Evolutionary conservation across 192 early-diverging fungal genomes (phyloP).

Genomic region (Geosiphon pyriformis): DNA sequence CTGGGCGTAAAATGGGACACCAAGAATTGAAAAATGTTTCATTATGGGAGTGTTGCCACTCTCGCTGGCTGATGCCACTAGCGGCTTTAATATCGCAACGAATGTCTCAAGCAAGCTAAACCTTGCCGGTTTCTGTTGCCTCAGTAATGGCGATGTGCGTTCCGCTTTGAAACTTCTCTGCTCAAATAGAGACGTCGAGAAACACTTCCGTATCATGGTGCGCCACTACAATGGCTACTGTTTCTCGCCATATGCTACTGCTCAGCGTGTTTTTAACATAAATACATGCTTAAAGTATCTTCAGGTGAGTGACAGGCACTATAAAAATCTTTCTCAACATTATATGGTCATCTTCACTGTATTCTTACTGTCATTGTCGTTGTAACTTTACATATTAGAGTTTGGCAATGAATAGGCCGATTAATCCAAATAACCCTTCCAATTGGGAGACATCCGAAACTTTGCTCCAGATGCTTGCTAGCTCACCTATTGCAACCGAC

Average conservation of each 20-base stretch:
- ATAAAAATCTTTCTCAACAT: too few species aligned
- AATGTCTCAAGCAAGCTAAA: constrained; percentile 24
- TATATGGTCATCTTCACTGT: background rate
- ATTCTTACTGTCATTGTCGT: constrained; percentile 9
- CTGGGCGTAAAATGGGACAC: constrained; percentile 26
- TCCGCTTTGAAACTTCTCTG: constrained; percentile 24
- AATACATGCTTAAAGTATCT: constrained; percentile 35
- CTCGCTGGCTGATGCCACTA: constrained; percentile 31
- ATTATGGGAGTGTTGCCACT: constrained; percentile 35
- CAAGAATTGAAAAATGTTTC: constrained; percentile 31
- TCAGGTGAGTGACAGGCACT: constrained; percentile 24
- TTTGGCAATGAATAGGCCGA: constrained; percentile 8
- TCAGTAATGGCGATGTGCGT: constrained; percentile 25
- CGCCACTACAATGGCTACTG: constrained; percentile 25
- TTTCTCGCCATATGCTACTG: constrained; percentile 15
- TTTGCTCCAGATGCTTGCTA: constrained; percentile 27
- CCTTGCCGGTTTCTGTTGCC: constrained; percentile 27
- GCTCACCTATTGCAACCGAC: constrained; percentile 28
- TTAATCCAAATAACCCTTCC: constrained; percentile 20
- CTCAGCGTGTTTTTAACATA: constrained; percentile 28
- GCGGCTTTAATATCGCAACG: constrained; percentile 32
- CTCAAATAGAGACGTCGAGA: constrained; percentile 9
- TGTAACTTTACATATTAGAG: constrained; percentile 20
- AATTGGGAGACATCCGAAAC: constrained; percentile 31
- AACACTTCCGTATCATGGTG: constrained; percentile 28